Base-by-base conservation (phyloP, 2,329 filamentous ascomycete genomes). In the Gnomoniopsis sp. region DNA sequence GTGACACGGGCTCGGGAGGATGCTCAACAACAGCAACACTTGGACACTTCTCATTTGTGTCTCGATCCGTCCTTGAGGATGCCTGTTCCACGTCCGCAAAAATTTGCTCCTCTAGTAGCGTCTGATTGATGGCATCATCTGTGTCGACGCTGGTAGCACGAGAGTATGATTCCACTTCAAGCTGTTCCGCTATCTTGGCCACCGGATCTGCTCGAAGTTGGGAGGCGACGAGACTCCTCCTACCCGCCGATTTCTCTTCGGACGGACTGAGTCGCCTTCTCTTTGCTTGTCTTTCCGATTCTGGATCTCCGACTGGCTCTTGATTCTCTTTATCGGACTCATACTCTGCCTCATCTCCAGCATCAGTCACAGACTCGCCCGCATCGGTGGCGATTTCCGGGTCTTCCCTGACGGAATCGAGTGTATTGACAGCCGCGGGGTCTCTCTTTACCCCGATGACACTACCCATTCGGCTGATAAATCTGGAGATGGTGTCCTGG, bases 401-500 rank as follows among this genome's bases (percentile, higher is more conserved):
- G 4, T 58, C 41, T 17, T 62, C 53, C 21, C 33, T 36, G n/a
- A 59, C 49, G n/a, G 53, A 7, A 1, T 33, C 49, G n/a, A 60
- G 43, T 4, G 12, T 43, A 49, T 62, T 43, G 12, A 69, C 69
- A 6, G 22, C 23, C 15, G 22, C 36, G 11, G 48, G 10, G 19
- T 23, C 41, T 1, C 19, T 46, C 64, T 73, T 74, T 55, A 64
- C 72, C 1, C 59, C 58, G 2, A 64, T 63, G 1, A 19, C 21
- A 19, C 22, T 12, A 19, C 68, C 69, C n/a, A 72, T 69, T 0
- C 73, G 71, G 38, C 73, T 70, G 8, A 83, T 70, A 58, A 87
- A 87, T 38, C 76, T 67, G 19, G 81, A 74, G 62, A 87, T 83
- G 0, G 79, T 83, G 46, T 79, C 79, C 67, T 87, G 84, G 36